Evolutionary conservation across 192 early-diverging fungal species (phyloP), one percentile per base, ranked within the genome.

Genomic region (Coemansia sp.): DNA sequence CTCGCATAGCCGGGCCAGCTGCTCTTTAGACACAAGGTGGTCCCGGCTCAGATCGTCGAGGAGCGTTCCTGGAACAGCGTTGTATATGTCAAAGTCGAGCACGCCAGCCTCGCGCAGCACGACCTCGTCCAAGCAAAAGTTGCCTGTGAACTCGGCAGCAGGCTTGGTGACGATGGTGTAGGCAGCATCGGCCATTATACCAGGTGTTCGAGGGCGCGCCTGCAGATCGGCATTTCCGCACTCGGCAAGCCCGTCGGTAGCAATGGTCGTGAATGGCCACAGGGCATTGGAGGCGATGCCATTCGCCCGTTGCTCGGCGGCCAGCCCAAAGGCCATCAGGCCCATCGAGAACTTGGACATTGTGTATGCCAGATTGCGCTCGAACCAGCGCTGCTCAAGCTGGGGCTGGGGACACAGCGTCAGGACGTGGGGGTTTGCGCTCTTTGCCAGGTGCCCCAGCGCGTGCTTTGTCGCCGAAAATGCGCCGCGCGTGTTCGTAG

Each of bases 111-210:
- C 75, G 58, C 88, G 74, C 55, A 93, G 80, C 23, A 93, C 81
- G 47, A 85, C 53, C 72, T 90, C 89, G 62, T 93, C 91, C 19
- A 93, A 72, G 28, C 81, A 74, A 66, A 91, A 90, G 62, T 93
- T 84, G 49, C 87, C 88, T 1, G 71, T 84, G 46, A 83, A 89
- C 48, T 53, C 61, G 20, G 61, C 30, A 36, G 75, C 62, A 29
- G 85, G 72, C 68, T 91, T 87, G 46, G 72, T 71, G 4, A 91
- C 67, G 14, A 92, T 83, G 48, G 83, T 59, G 53, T 83, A 73
- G 9, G 88, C 89, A 2, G 90, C 90, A 61, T 92, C 90, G 6
- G 89, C 87, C 83, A 90, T 85, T 48, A 92, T 87, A 27, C 83
- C 78, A 2, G 88, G 78, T 30, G 62, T 77, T 30, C 75, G 63